A percentile compares a stretch with the other conserved stretches of the same genome.
phyloP scores from a whole-genome alignment of 2,329 filamentous ascomycete genomes.

The Biscogniauxia mediterranea region DNA sequence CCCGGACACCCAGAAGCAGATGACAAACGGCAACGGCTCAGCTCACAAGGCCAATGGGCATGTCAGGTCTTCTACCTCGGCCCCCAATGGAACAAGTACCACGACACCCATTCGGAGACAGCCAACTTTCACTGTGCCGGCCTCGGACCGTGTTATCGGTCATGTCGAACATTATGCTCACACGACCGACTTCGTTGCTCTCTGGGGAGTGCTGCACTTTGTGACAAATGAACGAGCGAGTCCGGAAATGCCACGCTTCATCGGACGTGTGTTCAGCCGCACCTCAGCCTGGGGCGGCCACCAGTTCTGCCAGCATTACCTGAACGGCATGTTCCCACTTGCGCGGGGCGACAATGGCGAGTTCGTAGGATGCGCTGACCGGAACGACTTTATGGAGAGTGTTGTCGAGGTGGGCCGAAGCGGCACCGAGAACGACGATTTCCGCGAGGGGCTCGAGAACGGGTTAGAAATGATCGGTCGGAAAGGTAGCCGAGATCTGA shows the following conservation, averaged over 20 bases:
- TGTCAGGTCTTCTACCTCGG: constrained; percentile 36
- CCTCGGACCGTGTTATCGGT: constrained; percentile 54
- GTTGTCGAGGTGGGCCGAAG: constrained; percentile 46
- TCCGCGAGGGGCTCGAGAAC: constrained; percentile 47
- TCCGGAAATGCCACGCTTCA: constrained; percentile 54
- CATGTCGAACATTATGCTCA: constrained; percentile 83
- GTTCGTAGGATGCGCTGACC: constrained; percentile 43
- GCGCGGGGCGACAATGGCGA: constrained; percentile 40
- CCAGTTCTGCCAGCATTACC: constrained; percentile 60
- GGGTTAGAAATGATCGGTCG: constrained; percentile 42
- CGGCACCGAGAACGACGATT: constrained; percentile 42
- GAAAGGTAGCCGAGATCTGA: constrained; percentile 12
- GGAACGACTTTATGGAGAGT: constrained; percentile 62
- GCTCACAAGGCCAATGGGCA: constrained; percentile 10
- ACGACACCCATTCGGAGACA: constrained; percentile 1
- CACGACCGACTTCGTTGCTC: constrained; percentile 68
- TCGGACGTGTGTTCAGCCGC: constrained; percentile 60
- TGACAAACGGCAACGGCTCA: constrained; percentile 14
- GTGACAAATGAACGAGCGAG: constrained; percentile 46
- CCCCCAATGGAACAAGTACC: constrained; percentile 17
- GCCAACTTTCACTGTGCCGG: constrained; percentile 24
- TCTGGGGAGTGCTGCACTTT: constrained; percentile 73
- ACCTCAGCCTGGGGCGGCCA: constrained; percentile 52
- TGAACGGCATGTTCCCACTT: constrained; percentile 61
- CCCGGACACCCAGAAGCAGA: constrained; percentile 10